phyloP scores from a whole-genome alignment of 495 filamentous ascomycete species.

The Hamigera avellanea region DNA sequence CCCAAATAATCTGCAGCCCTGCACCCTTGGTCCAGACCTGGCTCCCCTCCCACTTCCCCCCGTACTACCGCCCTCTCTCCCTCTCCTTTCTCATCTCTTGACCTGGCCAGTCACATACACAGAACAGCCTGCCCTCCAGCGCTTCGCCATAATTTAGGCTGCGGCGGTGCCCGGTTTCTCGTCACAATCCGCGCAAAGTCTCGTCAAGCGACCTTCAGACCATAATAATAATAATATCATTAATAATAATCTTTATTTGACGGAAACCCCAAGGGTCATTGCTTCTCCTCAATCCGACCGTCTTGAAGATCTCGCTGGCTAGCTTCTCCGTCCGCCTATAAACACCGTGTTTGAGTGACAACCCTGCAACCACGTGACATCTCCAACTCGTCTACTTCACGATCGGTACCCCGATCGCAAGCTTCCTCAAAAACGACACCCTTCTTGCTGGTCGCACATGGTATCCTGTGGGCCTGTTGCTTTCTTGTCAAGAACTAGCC shows the following conservation, averaged over 20 bases:
- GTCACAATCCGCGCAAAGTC: too few relatives aligned
- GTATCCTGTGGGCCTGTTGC: neutral
- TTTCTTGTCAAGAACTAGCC: neutral
- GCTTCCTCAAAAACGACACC: neutral
- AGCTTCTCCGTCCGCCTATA: too few relatives aligned
- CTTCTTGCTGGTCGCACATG: neutral
- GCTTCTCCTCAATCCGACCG: too few relatives aligned
- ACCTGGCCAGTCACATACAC: constrained; percentile 1
- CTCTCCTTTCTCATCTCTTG: neutral
- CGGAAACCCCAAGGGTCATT: too few relatives aligned
- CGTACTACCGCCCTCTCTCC: constrained; percentile 4
- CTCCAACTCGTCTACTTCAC: neutral
- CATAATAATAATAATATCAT: too few relatives aligned
- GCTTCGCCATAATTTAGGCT: too few relatives aligned
- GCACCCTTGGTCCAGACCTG: constrained; percentile 11
- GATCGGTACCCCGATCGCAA: neutral
- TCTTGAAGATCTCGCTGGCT: too few relatives aligned
- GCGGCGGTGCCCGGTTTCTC: too few relatives aligned
- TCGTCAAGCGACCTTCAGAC: too few relatives aligned
- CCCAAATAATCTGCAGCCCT: constrained; percentile 3
- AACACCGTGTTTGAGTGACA: too few relatives aligned
- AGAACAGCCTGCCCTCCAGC: too few relatives aligned
- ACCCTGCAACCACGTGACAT: neutral
- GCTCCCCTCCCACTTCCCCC: neutral
- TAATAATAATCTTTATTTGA: too few relatives aligned